Evolutionary conservation across 169 alveolate genomes (phyloP), one percentile per base, ranked within the genome.

Genomic region (Cyclospora cayetanensis): DNA sequence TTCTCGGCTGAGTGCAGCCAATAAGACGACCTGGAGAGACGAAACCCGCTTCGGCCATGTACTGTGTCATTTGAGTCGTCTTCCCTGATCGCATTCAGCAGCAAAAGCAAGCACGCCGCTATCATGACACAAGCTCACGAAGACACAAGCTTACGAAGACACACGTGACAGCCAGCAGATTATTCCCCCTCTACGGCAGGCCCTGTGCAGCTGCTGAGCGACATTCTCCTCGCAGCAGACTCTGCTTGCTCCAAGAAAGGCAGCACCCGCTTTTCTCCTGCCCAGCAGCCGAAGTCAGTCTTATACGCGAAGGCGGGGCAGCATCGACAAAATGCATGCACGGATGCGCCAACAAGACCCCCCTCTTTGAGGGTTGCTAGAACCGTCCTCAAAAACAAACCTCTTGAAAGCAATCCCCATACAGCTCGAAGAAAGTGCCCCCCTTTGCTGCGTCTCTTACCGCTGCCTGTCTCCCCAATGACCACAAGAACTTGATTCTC

Each of bases 1-100:
- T 97, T 77, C 99, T 97, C 35, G 99, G 99, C 95, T 99, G 99
- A 15, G 99, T 99, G 96, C 99, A 99, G 11, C 99, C 99, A n/a
- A 99, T 99, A 31, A 98, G 50, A 39, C 52, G 94, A 34, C 95
- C 95, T 4, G 93, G 83, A n/a, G 91, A 50, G 22, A 93, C 83
- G 63, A 76, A 72, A 25, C 95, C 95, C 20, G 90, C 95, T 68
- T 93, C 95, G 0, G 95, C 95, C 89, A 88, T 34, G 80, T 94
- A 94, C 94, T 94, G 96, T 9, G 96, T 94, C 94, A 94, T 94
- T 90, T 94, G 96, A 9, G 96, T 94, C 27, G 96, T 94, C 77
- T 94, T 94, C 1, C 92, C 92, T 86, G 91, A 11, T 5, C 50
- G 22, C 80, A 34, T 0, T 39, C 41, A 34, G 31, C 72, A 25